Evolutionary conservation across 805 yeast species (phyloP), one percentile per base, ranked within the genome.

Genomic region (Isabelozyma pseudorhagii): DNA sequence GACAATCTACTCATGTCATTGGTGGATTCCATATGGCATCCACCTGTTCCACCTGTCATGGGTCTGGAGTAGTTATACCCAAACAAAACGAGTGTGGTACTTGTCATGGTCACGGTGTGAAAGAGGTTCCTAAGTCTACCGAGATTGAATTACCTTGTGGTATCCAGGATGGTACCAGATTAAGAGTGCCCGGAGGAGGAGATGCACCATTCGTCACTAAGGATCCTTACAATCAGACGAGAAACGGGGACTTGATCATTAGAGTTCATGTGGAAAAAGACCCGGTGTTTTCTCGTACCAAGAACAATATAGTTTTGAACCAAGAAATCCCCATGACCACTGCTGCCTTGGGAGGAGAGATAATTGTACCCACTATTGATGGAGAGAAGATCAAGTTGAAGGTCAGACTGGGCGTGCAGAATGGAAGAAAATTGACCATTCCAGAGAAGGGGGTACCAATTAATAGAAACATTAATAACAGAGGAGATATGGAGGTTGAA

Each of bases 11-110:
- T 17, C 97, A 93, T 60, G 77, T 84, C 44, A 79, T 88, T 63
- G 97, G 96, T 4, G 98, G 98, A 0, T 94, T 93, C 80, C 97
- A 92, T 61, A 91, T 94, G 97, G 85, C 96, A 3, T 84, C 97
- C 0, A 90, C 97, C 10, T 94, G 99, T 78, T 77, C 77, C 45
- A 72, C 84, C 3, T 94, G 99, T 76, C 83, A 79, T 42, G 99
- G 99, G 40, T 74, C 88, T 5, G 99, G 99, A 47, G 94, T 90
- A 1, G 78, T 75, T 4, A 82, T 91, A 45, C 80, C 84, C 44
- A 75, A 79, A 15, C 70, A 74, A 11, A 91, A 90, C 62, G 82
- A 83, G 47, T 94, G 99, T 77, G 60, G 64, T 1, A 66, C 84
- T 1, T 94, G 99, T 71, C 92, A 85, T 56, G 97, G 98, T 46